Conservation (phyloP, 192 early-diverging fungal genomes). For the Paraglomus occultum region DNA sequence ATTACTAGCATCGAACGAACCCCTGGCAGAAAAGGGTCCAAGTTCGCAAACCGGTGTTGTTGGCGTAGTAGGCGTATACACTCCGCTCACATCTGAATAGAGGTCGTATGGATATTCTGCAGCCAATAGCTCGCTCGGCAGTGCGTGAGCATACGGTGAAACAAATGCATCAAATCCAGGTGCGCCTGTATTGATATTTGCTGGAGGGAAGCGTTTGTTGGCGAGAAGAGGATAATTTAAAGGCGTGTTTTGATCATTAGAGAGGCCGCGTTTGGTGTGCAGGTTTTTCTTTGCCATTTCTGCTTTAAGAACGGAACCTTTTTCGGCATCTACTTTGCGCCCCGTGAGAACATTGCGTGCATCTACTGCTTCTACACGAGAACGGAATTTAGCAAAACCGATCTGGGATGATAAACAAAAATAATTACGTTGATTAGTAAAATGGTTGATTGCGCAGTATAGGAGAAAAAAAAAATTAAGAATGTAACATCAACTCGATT, state of each 20-base stretch:
- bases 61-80: slow-evolving; percentile 39
- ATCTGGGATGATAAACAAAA: slow-evolving; percentile 58
- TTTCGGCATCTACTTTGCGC: slow-evolving; percentile 86
- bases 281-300: slow-evolving; percentile 99
- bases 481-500: not conserved
- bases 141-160: slow-evolving; percentile 38
- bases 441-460: not conserved
- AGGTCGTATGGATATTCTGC: slow-evolving; percentile 56
- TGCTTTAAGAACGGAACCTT: slow-evolving; percentile 86
- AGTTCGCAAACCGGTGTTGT: slow-evolving; percentile 45
- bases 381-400: slow-evolving; percentile 97
- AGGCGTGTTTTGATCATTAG: slow-evolving; percentile 45
- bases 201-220: slow-evolving; percentile 22
- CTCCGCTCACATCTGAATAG: slow-evolving; percentile 46
- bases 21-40: slow-evolving; percentile 33
- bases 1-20: slow-evolving; percentile 40
- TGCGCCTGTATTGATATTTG: slow-evolving; percentile 20
- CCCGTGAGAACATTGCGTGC: slow-evolving; percentile 92
- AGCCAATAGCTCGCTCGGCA: slow-evolving; percentile 57
- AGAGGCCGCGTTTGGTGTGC: slow-evolving; percentile 82
- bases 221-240: slow-evolving; percentile 26
- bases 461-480: not conserved
- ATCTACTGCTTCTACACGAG: slow-evolving; percentile 85
- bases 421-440: too few relatives aligned
- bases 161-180: slow-evolving; percentile 41